These are phyloP conservation scores for Nicotiana obtusifolia DNA, from an alignment of 257 asterid genomes.

Conservation along the genomic window DNA sequence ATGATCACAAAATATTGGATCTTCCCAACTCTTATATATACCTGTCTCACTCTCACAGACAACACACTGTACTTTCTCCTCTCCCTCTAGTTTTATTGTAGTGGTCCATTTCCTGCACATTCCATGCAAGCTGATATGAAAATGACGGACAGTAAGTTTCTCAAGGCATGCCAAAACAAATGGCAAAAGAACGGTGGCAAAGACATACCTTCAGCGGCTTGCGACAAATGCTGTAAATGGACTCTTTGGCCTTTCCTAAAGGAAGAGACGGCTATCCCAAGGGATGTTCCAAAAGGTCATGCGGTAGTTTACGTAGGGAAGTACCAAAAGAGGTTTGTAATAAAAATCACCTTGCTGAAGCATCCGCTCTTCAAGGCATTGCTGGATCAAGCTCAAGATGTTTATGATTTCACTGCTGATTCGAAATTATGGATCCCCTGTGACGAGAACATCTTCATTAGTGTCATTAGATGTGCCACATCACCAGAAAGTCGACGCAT, in stretches of 20 bases:
- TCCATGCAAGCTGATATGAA: constrained; percentile 22
- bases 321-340: constrained; percentile 59
- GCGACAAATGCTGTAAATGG: constrained; percentile 50
- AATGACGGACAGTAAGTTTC: constrained; percentile 29
- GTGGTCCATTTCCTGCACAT: constrained; percentile 9
- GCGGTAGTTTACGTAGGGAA: constrained; percentile 80
- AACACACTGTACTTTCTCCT: constrained; percentile 23
- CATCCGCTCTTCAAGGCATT: constrained; percentile 74
- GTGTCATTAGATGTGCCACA: constrained; percentile 58
- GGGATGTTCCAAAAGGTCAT: constrained; percentile 90
- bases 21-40: constrained; percentile 44
- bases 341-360: constrained; percentile 56
- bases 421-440: constrained; percentile 82
- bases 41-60: constrained; percentile 27
- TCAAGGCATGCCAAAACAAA: constrained; percentile 44
- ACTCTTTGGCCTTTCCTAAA: constrained; percentile 32
- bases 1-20: constrained; percentile 28
- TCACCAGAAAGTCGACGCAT: constrained; percentile 44
- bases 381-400: constrained; percentile 80
- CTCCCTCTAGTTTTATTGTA: constrained; percentile 7
- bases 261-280: constrained; percentile 49
- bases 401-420: constrained; percentile 48
- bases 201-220: constrained; percentile 33
- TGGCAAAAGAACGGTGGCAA: constrained; percentile 35
- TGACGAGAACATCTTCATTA: constrained; percentile 65